phyloP scores from a whole-genome alignment of 2,329 filamentous ascomycete genomes.

The Cryphonectria japonica region DNA sequence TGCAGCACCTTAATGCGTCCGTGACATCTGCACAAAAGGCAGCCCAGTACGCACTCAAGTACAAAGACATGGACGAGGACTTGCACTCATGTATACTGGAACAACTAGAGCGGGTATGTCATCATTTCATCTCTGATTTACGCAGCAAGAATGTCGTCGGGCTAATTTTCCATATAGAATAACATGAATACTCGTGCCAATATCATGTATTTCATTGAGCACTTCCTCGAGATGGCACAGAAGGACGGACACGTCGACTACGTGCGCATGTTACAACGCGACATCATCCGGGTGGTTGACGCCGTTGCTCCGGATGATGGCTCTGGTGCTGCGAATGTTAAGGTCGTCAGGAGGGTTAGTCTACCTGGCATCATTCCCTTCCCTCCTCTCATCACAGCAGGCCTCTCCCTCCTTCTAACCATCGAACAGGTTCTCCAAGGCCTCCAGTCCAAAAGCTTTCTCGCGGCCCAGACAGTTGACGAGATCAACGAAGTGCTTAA shows the following conservation, averaged over 20 bases:
- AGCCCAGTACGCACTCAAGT: conserved; percentile 91
- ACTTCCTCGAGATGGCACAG: conserved; percentile 84
- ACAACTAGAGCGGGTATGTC: conserved; percentile 78
- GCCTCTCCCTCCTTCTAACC: too few relatives aligned
- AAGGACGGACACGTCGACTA: conserved; percentile 79
- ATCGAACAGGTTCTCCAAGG: conserved; percentile 65
- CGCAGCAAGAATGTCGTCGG: conserved; percentile 7
- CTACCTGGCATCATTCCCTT: not conserved
- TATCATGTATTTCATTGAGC: conserved; percentile 99
- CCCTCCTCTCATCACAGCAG: not conserved
- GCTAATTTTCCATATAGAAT: conserved; percentile 56
- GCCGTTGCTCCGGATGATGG: conserved; percentile 87
- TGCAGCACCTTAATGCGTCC: conserved; percentile 89
- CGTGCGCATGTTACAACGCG: conserved; percentile 90
- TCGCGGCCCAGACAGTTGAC: conserved; percentile 72
- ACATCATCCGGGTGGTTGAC: conserved; percentile 89
- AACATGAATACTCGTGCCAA: conserved; percentile 98
- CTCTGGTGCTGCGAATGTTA: conserved; percentile 89
- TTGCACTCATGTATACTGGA: conserved; percentile 96
- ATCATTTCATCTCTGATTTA: not conserved
- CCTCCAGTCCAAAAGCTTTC: conserved; percentile 70
- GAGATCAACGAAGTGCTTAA: conserved; percentile 85
- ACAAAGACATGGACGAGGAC: conserved; percentile 94
- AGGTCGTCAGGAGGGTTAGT: conserved; percentile 79
- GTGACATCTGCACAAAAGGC: conserved; percentile 89